Conservation (phyloP, 345 rosid species). For the Leavenworthia alabamica region DNA sequence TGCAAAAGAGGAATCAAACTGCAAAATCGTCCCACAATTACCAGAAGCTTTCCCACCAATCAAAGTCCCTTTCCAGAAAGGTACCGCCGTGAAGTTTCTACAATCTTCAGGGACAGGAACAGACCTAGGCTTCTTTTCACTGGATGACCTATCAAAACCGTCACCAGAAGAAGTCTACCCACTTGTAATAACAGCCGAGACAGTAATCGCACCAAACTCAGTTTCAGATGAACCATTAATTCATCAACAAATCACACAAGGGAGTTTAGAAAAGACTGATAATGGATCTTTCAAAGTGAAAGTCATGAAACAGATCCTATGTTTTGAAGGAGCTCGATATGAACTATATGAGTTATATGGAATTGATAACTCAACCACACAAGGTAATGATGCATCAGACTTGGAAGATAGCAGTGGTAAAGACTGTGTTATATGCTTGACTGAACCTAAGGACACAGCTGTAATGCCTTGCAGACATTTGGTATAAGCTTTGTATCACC, state of each 20-base stretch:
- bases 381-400: slow-evolving; percentile 34
- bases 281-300: slow-evolving; percentile 50
- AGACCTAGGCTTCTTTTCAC: slow-evolving; percentile 72
- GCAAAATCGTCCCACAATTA: slow-evolving; percentile 56
- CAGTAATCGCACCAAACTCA: slow-evolving; percentile 32
- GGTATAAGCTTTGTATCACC: slow-evolving; percentile 38
- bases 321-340: slow-evolving; percentile 69
- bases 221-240: slow-evolving; percentile 31
- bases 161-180: slow-evolving; percentile 72
- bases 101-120: slow-evolving; percentile 84
- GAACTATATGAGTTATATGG: slow-evolving; percentile 79
- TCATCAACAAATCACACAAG: slow-evolving; percentile 77
- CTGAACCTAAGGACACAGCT: slow-evolving; percentile 83
- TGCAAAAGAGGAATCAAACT: slow-evolving; percentile 66
- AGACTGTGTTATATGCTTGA: slow-evolving; percentile 94
- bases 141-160: slow-evolving; percentile 71
- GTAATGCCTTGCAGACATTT: slow-evolving; percentile 86
- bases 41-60: slow-evolving; percentile 60
- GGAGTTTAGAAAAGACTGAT: slow-evolving; percentile 50
- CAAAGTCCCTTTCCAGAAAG: slow-evolving; percentile 63
- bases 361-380: slow-evolving; percentile 45
- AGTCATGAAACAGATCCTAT: slow-evolving; percentile 74
- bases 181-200: slow-evolving; percentile 75
- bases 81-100: slow-evolving; percentile 56
- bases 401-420: slow-evolving; percentile 58